Evolutionary conservation across 2,329 filamentous ascomycete genomes (phyloP).

Genomic region (Microdochium paspali): DNA sequence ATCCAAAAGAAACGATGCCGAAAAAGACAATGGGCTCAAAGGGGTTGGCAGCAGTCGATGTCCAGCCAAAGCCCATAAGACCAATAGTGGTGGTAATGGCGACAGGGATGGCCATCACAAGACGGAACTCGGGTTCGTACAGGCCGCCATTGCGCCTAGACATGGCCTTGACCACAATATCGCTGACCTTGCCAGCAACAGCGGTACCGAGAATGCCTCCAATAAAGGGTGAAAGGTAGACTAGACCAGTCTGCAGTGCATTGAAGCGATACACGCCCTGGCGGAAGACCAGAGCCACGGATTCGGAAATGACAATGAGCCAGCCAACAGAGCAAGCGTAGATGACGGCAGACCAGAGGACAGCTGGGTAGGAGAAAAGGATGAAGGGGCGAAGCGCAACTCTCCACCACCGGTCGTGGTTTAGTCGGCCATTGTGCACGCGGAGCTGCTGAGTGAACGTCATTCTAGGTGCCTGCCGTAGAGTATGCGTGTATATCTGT

Average conservation of each 20-base stretch:
- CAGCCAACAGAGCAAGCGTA: slow-evolving; percentile 87
- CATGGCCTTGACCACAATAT: slow-evolving; percentile 76
- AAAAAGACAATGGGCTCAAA: slow-evolving; percentile 94
- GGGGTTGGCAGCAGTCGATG: slow-evolving; percentile 68
- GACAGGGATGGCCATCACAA: slow-evolving; percentile 80
- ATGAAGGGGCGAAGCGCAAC: slow-evolving; percentile 75
- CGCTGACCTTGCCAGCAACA: slow-evolving; percentile 80
- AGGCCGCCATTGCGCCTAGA: slow-evolving; percentile 79
- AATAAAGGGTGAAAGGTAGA: slow-evolving; percentile 86
- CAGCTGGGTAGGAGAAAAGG: slow-evolving; percentile 76
- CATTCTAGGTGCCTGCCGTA: slow-evolving; percentile 57
- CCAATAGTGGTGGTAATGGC: slow-evolving; percentile 71
- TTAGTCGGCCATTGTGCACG: slow-evolving; percentile 70
- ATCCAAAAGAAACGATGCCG: slow-evolving; percentile 84
- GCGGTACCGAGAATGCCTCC: slow-evolving; percentile 86
- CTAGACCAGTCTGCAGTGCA: slow-evolving; percentile 69
- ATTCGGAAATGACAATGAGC: slow-evolving; percentile 91
- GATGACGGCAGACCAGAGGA: slow-evolving; percentile 79
- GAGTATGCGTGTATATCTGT: slow-evolving; percentile 58
- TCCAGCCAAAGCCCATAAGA: slow-evolving; percentile 96
- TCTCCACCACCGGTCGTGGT: slow-evolving; percentile 68
- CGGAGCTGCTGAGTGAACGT: slow-evolving; percentile 67
- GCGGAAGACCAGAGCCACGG: slow-evolving; percentile 72
- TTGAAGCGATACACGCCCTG: slow-evolving; percentile 69
- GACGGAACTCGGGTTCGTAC: slow-evolving; percentile 88